Base-by-base conservation (phyloP, 345 rosid species). In the Populus davidiana region DNA sequence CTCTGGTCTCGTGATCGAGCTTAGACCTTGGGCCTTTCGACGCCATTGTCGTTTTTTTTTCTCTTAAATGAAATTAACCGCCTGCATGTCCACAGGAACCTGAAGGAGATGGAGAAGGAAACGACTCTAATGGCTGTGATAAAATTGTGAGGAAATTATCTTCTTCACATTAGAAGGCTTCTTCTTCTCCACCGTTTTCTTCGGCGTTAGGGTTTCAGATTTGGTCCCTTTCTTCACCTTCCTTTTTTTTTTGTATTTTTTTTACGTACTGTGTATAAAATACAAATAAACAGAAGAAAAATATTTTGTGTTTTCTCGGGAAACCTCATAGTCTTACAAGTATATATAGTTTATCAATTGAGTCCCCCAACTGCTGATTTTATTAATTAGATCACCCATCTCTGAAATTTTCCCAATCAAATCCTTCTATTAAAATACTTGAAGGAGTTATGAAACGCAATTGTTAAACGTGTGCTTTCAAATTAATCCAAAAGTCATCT, bases 1-100 rank as follows among this genome's bases (percentile, higher is more conserved):
- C 88, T 89, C 87, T 87, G 41, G 96, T 88, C 62, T 94, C 98
- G 71, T 80, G 90, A 81, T 94, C 98, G 74, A 90, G 91, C 90
- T 84, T 92, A 71, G 91, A 81, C 82, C 87, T 85, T 49, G 87
- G 88, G 79, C 89, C 94, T 83, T 90, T 90, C 50, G 94, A 87
- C 17, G 92, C 91, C 94, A 90, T 59, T 90, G 35, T 17, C 56
- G 54, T 25, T 35, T 64, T 70, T 54, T 1, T 23, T 20, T 27
- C 74, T n/a, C 29, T 59, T 59, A 59, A 9, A n/a, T 8, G 3
- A 1, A 18, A 59, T 59, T 59, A 59, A 59, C 63, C 29, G 1
- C 14, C 63, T 59, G 27, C 63, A 59, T 59, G 63, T 59, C 13
- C 0, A 59, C 63, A 23, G 9, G 63, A n/a, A 17, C 20, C 1